Base-by-base conservation (phyloP, 1,139 yeast genomes). In the Citeromyces hawaiiensis region DNA sequence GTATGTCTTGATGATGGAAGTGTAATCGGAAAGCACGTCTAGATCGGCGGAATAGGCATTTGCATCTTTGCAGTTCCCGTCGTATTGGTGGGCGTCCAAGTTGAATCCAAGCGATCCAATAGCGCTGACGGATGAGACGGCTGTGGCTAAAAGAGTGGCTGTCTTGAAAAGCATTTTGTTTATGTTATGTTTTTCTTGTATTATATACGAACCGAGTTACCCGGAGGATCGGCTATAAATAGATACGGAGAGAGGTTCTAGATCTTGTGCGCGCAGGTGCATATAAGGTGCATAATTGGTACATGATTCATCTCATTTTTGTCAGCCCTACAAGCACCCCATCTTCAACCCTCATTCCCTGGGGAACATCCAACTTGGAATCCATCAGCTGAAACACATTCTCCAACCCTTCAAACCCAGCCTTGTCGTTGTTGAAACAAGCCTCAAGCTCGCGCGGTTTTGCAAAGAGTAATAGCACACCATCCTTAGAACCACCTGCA, bases 61-160 rank as follows among this genome's bases (percentile, higher is more conserved):
- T 39, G 82, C 66, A 41, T 71, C 53, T 63, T 86, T 87, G 70
- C 94, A 85, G 55, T 71, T 62, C 47, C 88, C 88, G 39, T 66
- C 61, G 53, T 69, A 61, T 55, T 76, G 76, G 60, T 81, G 64
- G 50, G 80, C 93, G 63, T 95, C 95, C 47, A 83, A 65, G 71
- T 83, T 80, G 70, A 85, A 81, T 47, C 61, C 61, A 23, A 57
- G 40, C 49, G 47, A 35, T 46, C 33, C 36, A 8, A 27, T 18
- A n/a, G 40, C 40, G n/a, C 23, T 16, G 6, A 35, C 38, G 7
- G 19, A 23, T 8, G 40, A 35, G 14, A 30, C 29, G 25, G 40
- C 35, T 14, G 36, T 25, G 3, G 40, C 38, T 13, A 35, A 21
- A 17, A 38, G 35, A 27, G 36, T 21, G 15, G 21, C 15, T n/a